Percentiles rank a stretch among this genome's conserved stretches.
Evolutionary conservation across 164 flowering plant genomes (phyloP).

Genomic region (Tinospora cordifolia): DNA sequence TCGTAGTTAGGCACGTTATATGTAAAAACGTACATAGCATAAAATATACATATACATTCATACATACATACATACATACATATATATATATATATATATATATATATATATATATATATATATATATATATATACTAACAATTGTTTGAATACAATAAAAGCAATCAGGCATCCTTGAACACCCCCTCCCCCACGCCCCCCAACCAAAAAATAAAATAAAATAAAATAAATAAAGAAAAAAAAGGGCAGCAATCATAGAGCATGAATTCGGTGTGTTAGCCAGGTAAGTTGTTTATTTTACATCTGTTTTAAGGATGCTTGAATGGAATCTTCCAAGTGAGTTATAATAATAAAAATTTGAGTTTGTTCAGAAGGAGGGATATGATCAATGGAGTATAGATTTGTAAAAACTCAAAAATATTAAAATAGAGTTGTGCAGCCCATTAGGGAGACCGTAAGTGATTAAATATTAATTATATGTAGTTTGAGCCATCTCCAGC

Average conservation of each 20-base stretch:
- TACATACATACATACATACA: no score
- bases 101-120: no score
- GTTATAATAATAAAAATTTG: slow-evolving; percentile 18
- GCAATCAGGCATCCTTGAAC: no score
- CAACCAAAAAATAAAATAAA: no score
- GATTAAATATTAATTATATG: slow-evolving; percentile 39
- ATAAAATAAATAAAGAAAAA: no score
- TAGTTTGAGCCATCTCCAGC: slow-evolving; percentile 23
- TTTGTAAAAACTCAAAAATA: not conserved
- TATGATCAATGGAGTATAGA: not conserved
- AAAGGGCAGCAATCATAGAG: slow-evolving; percentile 27
- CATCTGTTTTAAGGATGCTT: slow-evolving; percentile 32
- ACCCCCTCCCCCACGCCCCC: no score
- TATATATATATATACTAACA: no score
- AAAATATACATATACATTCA: no score
- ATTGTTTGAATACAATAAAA: no score
- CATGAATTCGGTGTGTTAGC: slow-evolving; percentile 23
- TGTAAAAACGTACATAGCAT: no score
- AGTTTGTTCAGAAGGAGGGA: slow-evolving; percentile 21
- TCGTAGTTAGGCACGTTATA: no score
- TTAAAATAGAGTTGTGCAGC: slow-evolving; percentile 41
- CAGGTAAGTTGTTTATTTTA: slow-evolving; percentile 31
- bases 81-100: no score
- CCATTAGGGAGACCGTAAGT: slow-evolving; percentile 50
- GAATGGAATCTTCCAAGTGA: slow-evolving; percentile 37